Evolutionary conservation across 2,329 filamentous ascomycete species (phyloP).

Genomic region (Aspergillus sojae): DNA sequence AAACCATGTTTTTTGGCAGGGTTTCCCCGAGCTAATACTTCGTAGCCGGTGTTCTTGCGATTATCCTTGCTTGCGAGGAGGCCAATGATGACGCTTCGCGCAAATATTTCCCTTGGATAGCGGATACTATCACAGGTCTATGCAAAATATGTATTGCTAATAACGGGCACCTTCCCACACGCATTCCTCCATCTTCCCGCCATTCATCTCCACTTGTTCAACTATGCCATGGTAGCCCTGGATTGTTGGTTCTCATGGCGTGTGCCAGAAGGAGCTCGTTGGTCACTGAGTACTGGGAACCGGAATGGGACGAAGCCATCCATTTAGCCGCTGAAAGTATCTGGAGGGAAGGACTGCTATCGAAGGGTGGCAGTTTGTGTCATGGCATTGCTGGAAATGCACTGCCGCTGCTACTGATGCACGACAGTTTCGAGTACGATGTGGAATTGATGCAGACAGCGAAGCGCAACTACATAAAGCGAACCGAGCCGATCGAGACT

Average conservation of each 20-base stretch:
- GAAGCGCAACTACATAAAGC: conserved; percentile 25
- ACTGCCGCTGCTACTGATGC: conserved; percentile 41
- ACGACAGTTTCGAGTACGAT: conserved; percentile 41
- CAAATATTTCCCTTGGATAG: conserved; percentile 36
- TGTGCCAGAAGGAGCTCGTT: conserved; percentile 35
- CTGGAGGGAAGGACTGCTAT: conserved; percentile 46
- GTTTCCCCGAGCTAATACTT: neutral
- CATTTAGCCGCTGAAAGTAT: conserved; percentile 36
- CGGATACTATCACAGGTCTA: conserved; percentile 39
- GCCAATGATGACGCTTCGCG: conserved; percentile 23
- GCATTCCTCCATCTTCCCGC: conserved; percentile 30
- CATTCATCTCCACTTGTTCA: conserved; percentile 39
- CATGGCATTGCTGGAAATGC: conserved; percentile 47
- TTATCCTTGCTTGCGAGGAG: conserved; percentile 41
- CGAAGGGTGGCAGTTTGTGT: conserved; percentile 45
- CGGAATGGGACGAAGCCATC: conserved; percentile 42
- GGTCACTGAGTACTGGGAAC: conserved; percentile 35
- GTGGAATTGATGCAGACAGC: conserved; percentile 23
- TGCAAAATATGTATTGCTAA: conserved; percentile 38
- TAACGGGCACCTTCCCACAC: conserved; percentile 43
- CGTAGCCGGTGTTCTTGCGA: conserved; percentile 40
- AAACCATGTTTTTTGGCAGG: neutral
- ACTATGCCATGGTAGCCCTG: conserved; percentile 46
- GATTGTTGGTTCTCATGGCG: conserved; percentile 39
- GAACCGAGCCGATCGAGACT: conserved; percentile 7